Conservation (phyloP, 345 rosid species). For the Sonneratia alba region DNA sequence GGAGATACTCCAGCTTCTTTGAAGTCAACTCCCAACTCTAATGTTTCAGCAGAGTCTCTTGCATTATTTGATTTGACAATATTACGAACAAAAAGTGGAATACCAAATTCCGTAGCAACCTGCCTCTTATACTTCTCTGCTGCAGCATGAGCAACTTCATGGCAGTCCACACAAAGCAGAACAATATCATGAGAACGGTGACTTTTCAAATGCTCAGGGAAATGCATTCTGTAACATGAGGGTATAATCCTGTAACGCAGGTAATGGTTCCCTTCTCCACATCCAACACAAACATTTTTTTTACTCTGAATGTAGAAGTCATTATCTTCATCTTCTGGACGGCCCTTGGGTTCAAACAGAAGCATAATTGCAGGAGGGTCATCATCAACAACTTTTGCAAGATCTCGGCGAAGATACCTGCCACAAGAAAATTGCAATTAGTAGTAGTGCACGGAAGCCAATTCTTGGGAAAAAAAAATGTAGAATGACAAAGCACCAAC, state of each 20-base stretch:
- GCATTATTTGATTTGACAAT: slow-evolving; percentile 52
- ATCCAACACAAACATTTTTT: slow-evolving; percentile 86
- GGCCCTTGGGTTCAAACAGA: slow-evolving; percentile 91
- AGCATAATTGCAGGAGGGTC: slow-evolving; percentile 86
- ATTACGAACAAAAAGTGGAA: slow-evolving; percentile 80
- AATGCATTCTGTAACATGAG: slow-evolving; percentile 91
- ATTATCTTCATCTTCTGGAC: slow-evolving; percentile 94
- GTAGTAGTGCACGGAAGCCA: slow-evolving; percentile 8
- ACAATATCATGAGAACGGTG: slow-evolving; percentile 99
- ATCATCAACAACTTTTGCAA: slow-evolving; percentile 75
- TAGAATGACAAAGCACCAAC: slow-evolving; percentile 25
- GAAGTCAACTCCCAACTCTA: slow-evolving; percentile 27
- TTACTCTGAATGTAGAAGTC: slow-evolving; percentile 92
- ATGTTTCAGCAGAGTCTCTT: slow-evolving; percentile 22
- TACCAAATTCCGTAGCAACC: slow-evolving; percentile 64
- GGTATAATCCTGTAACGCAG: slow-evolving; percentile 89
- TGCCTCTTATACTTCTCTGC: slow-evolving; percentile 83
- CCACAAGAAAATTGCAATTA: slow-evolving; percentile 7
- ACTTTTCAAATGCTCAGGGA: slow-evolving; percentile 95
- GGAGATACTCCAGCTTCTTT: slow-evolving; percentile 84
- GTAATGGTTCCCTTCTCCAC: slow-evolving; percentile 94
- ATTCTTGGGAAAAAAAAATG: slow-evolving; percentile 7
- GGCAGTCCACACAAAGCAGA: slow-evolving; percentile 93
- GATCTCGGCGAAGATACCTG: slow-evolving; percentile 71
- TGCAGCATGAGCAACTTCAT: slow-evolving; percentile 91